Evolutionary conservation across 2,329 filamentous ascomycete genomes (phyloP), one percentile per base, ranked within the genome.

Genomic region (Colletotrichum sp.): DNA sequence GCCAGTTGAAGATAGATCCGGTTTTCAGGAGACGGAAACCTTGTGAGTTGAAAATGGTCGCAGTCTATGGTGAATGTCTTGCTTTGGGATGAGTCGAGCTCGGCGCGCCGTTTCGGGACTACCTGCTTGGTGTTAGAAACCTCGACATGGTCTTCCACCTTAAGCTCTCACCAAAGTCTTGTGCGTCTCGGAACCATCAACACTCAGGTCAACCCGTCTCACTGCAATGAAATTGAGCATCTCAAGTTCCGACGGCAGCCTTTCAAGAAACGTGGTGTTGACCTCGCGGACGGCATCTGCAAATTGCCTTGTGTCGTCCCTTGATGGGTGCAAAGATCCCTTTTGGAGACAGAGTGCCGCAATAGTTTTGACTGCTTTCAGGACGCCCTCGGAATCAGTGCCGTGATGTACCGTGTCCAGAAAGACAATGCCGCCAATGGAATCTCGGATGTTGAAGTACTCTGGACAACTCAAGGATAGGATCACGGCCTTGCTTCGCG

Each of bases 401-500:
- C 72, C 68, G 11, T 75, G 69, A 69, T 81, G 80, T 8, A 80
- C 77, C 4, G 80, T 81, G 25, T 79, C 80, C 13, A 81, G 30
- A 63, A 80, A 81, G 13, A 80, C 72, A 8, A 80, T 59, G 7
- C 79, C 78, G 2, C 61, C 61, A 11, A 75, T 39, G 9, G 75
- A 74, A 11, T 76, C 76, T 22, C 71, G 64, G n/a, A 77, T 64
- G 27, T 52, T 27, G 11, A 71, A 77, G 22, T 76, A 78, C 48
- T 74, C 68, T 5, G 30, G 27, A 2, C 34, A 66, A 6, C n/a
- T 52, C 25, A 55, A 25, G 15, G 30, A 36, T 0, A 74, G 25
- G 15, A 39, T 36, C 6, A 66, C 6, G 15, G 65, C 48, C 72
- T 77, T 11, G n/a, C n/a, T n/a, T n/a, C n/a, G n/a, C n/a, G n/a